phyloP scores from a whole-genome alignment of 345 rosid species.

The Eucalyptus viminalis region DNA sequence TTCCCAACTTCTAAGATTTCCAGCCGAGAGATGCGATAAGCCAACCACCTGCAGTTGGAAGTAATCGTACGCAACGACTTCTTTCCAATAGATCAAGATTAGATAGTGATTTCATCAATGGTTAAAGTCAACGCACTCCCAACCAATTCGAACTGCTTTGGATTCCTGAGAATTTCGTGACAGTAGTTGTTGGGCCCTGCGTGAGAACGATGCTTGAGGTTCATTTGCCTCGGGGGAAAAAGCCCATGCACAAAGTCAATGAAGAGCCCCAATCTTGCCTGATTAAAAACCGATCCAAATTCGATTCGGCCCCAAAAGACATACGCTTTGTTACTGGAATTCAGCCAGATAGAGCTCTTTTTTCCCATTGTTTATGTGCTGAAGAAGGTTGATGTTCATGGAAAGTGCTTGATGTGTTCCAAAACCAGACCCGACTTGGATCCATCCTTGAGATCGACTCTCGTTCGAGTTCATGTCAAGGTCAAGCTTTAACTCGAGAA shows the following conservation, averaged over 20 bases:
- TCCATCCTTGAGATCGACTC: not conserved
- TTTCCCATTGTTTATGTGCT: not conserved
- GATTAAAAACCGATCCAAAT: not conserved
- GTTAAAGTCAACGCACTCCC: too few relatives aligned
- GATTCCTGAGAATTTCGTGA: too few relatives aligned
- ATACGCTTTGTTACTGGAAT: not conserved
- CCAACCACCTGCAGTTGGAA: too few relatives aligned
- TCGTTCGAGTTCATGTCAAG: not conserved
- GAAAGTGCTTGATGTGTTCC: not conserved
- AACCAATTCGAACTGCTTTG: too few relatives aligned
- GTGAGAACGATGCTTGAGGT: not conserved
- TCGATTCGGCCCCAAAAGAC: not conserved
- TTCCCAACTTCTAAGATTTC: too few relatives aligned
- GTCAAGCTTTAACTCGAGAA: not conserved
- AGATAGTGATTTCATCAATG: too few relatives aligned
- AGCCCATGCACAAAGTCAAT: not conserved
- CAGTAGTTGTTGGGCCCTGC: not conserved
- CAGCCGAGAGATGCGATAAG: too few relatives aligned
- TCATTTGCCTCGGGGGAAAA: not conserved
- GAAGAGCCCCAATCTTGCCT: not conserved
- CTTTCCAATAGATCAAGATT: too few relatives aligned
- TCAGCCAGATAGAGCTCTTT: not conserved
- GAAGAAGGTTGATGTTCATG: not conserved
- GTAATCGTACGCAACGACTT: fast-evolving
- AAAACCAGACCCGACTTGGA: not conserved